Evolutionary conservation across 768 basidiomycete genomes (phyloP), one percentile per base, ranked within the genome.

Genomic region (Mycena belliarum): DNA sequence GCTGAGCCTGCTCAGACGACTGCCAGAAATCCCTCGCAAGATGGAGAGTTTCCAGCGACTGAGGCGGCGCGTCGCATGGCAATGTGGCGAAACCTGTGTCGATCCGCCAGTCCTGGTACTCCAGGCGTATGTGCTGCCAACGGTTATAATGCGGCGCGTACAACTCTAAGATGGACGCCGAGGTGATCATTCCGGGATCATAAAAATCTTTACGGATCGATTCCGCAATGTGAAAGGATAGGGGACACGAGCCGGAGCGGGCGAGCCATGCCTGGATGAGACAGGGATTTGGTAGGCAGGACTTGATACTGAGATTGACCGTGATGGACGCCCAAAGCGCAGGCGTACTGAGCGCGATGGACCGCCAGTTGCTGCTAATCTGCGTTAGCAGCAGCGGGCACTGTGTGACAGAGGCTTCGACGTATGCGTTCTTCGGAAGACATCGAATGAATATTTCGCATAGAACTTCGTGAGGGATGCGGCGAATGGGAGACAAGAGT

Each of bases 71-170:
- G 28, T 59, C 52, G 37, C 58, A 25, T 15, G 65, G 64, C 23
- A 68, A 26, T 24, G 42, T 49, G 8, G 37, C n/a, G 29, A 68
- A 55, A 14, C 62, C 65, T 42, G 64, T 65, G 29, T 63, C 55
- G 24, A 60, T 62, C 7, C 66, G 48, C 57, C 63, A 66, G 37
- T 63, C 68, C 20, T 56, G 57, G 58, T 67, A 69, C 38, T 64
- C 56, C 1, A 73, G 48, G 28, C 57, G 65, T 26, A 69, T 61
- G 28, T 58, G 59, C 48, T 61, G 60, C 69, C 71, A 72, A 16
- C 70, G 65, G 25, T 60, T 24, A 37, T 64, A 62, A 59, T 71
- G 68, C 6, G 68, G 67, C 4, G 66, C 52, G 47, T 65, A 70
- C 9, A 71, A 56, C 40, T 66, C 66, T 28, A 72, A 55, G 41